Conservation (phyloP, 305 asterid species). For the Fraxinus paxiana region DNA sequence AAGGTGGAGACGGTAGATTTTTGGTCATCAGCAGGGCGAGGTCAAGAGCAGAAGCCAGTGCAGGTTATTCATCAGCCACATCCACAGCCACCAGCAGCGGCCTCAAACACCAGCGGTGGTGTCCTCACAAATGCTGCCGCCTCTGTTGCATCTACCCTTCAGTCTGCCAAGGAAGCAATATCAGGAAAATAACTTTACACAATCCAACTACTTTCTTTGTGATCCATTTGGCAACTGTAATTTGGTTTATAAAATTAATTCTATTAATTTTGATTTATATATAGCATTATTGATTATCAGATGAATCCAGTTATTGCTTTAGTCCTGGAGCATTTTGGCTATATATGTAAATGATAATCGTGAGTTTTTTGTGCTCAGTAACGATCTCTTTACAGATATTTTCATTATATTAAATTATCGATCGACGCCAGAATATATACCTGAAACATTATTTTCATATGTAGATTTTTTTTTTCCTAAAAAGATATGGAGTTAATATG, state of each 20-base stretch:
- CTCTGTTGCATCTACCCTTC: conserved; percentile 52
- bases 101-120: conserved; percentile 42
- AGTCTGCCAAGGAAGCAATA: conserved; percentile 57
- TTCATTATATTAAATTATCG: background rate
- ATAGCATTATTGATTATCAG: background rate
- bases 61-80: conserved; percentile 46
- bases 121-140: conserved; percentile 63
- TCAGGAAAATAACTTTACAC: conserved; percentile 29
- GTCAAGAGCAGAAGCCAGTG: conserved; percentile 38
- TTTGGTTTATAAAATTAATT: background rate
- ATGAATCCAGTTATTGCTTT: background rate
- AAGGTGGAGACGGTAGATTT: conserved; percentile 42
- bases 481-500: background rate
- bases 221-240: background rate
- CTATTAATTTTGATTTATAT: background rate
- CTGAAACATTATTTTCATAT: background rate
- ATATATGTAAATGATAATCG: background rate
- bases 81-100: background rate
- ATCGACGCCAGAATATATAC: background rate
- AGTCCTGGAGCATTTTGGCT: background rate
- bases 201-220: background rate
- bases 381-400: background rate
- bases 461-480: background rate
- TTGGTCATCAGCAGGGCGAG: conserved; percentile 42
- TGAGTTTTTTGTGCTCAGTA: background rate